A percentile compares a stretch with the other conserved stretches of the same genome.
Evolutionary conservation across 2,329 filamentous ascomycete genomes (phyloP).

Genomic region (Colletotrichum gloeosporioides): DNA sequence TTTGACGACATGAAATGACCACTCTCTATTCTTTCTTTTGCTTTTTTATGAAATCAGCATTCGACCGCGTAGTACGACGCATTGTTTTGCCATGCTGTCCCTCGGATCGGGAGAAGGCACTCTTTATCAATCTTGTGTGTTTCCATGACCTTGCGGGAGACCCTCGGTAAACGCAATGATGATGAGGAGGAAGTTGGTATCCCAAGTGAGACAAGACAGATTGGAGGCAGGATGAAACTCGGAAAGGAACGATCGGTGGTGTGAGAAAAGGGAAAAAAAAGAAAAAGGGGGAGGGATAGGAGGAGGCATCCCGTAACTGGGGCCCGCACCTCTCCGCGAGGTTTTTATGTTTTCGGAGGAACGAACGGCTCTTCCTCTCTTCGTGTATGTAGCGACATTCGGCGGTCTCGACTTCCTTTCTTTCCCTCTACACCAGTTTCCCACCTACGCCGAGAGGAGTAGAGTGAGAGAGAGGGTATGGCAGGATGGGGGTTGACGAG

Average conservation of each 20-base stretch:
- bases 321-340: background rate
- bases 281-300: background rate
- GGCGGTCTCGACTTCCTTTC: background rate
- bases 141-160: background rate
- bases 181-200: background rate
- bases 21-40: constrained; percentile 2
- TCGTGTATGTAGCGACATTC: constrained; percentile 8
- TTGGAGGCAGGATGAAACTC: background rate
- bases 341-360: background rate
- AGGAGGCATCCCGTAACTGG: background rate
- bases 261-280: background rate
- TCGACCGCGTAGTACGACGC: constrained; percentile 16
- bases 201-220: background rate
- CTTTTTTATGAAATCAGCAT: constrained; percentile 9
- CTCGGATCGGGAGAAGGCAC: background rate
- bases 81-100: background rate
- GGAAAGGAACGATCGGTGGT: constrained; percentile 8
- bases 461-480: background rate
- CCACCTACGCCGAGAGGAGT: background rate
- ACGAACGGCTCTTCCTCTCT: background rate
- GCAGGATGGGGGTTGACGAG: background rate
- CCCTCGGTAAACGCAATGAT: background rate
- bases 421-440: background rate
- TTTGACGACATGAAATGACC: constrained; percentile 20
- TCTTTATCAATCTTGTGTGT: background rate